Base-by-base conservation (phyloP, 1,284 basidiomycete genomes). In the Cystobasidium sp. region DNA sequence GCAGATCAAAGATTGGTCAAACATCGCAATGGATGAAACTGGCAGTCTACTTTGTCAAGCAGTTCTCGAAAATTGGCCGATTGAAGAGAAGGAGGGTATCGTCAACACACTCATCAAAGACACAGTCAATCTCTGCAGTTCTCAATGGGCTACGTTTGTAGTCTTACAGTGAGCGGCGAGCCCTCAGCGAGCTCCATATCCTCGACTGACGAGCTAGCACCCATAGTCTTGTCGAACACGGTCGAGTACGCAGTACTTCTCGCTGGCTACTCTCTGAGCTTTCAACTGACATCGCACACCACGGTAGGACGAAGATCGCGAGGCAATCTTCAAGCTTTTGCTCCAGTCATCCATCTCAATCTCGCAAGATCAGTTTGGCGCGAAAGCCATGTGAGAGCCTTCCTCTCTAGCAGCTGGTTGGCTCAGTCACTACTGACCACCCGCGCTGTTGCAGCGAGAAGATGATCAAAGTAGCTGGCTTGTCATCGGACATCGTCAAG, bases 111-210 rank as follows among this genome's bases (percentile, higher is more conserved):
- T 74, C 14, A 62, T 74, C 10, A 49, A 53, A 12, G 46, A 59
- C n/a, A 69, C 67, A 12, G 72, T 63, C 7, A 58, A 52, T 37
- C 67, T 68, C 0, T 68, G 65, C 49, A 44, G 56, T 20, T 58
- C 61, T n/a, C 65, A 69, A 43, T 74, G 72, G 72, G 72, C 65
- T 12, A 74, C 65, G 4, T 74, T 74, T 56, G 72, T 74, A 7
- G 66, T 74, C 14, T 51, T 74, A 9, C 65, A 74, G 72, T 74
- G 46, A 22, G 72, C 53, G 6, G 16, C 12, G 18, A 9, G 22
- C 12, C 9, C n/a, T 62, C 18, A 9, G 16, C 43, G 20, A 18
- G 46, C 10, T 46, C 39, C 39, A 49, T 20, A 49, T 63, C n/a
- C 4, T 5, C n/a, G 46, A 20, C 37, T 49, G 47, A 63, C 14